phyloP scores from a whole-genome alignment of 768 basidiomycete species.

The Trichaptum fuscoviolaceum region DNA sequence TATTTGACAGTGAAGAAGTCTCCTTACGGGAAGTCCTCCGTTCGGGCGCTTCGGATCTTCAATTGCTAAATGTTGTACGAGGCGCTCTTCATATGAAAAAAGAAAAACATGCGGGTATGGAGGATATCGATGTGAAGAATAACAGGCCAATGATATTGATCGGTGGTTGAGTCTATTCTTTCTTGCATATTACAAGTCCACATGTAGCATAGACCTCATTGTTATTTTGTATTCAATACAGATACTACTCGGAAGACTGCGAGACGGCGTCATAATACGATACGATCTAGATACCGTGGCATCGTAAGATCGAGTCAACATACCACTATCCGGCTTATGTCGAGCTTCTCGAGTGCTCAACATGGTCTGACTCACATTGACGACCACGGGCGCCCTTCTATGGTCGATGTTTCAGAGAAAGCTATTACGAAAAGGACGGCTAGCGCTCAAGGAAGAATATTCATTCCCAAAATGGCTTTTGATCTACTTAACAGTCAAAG shows the following conservation, averaged over 20 bases:
- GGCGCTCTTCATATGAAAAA: conserved; percentile 66
- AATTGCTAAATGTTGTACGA: conserved; percentile 55
- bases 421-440: conserved; percentile 56
- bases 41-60: conserved; percentile 54
- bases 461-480: conserved; percentile 60
- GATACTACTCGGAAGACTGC: not conserved
- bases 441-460: conserved; percentile 71
- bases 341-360: not conserved
- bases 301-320: conserved; percentile 4
- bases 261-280: not conserved
- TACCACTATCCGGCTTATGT: not conserved
- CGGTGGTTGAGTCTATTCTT: conserved; percentile 72
- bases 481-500: conserved; percentile 49
- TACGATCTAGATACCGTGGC: not conserved
- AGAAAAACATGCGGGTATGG: conserved; percentile 83
- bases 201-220: not conserved
- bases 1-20: conserved; percentile 82
- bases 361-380: conserved; percentile 69
- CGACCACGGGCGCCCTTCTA: conserved; percentile 59
- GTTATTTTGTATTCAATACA: not conserved
- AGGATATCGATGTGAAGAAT: conserved; percentile 65
- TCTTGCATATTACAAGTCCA: conserved; percentile 11
- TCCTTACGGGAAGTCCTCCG: conserved; percentile 76
- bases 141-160: conserved; percentile 92
- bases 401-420: conserved; percentile 81